Conservation (phyloP, 768 basidiomycete genomes). For the Trametes cingulata region DNA sequence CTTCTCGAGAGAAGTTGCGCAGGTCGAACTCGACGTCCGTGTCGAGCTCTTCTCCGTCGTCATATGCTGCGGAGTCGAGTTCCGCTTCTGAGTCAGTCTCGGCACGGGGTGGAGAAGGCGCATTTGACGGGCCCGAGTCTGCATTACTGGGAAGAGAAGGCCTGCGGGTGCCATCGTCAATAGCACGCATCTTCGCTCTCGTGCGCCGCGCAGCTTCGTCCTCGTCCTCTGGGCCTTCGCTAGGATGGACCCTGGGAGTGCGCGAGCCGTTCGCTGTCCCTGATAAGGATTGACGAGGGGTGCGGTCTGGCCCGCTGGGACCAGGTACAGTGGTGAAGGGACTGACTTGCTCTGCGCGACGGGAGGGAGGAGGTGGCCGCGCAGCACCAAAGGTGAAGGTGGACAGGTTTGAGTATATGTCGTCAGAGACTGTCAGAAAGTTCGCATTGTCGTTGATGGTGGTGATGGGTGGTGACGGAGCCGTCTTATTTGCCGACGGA, state of each 20-base stretch:
- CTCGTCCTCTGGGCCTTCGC: conserved; percentile 36
- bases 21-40: conserved; percentile 38
- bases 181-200: conserved; percentile 44
- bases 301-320: conserved; percentile 39
- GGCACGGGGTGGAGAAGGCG: conserved; percentile 7
- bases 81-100: conserved; percentile 23
- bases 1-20: conserved; percentile 23
- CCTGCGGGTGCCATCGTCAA: conserved; percentile 43
- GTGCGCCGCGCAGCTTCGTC: conserved; percentile 34
- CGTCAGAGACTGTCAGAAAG: conserved; percentile 24
- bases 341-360: conserved; percentile 34
- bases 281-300: conserved; percentile 47
- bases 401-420: conserved; percentile 42
- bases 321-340: conserved; percentile 37
- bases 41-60: conserved; percentile 31
- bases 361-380: conserved; percentile 24
- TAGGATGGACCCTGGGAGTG: conserved; percentile 36
- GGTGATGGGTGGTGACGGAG: conserved; percentile 19
- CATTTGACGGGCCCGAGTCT: conserved; percentile 11
- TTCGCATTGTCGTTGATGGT: conserved; percentile 15
- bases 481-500: conserved; percentile 21
- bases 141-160: conserved; percentile 43
- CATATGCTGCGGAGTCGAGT: conserved; percentile 19
- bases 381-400: conserved; percentile 45
- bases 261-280: conserved; percentile 28